phyloP scores from a whole-genome alignment of 2,329 filamentous ascomycete species.

The Helotiales sp. region DNA sequence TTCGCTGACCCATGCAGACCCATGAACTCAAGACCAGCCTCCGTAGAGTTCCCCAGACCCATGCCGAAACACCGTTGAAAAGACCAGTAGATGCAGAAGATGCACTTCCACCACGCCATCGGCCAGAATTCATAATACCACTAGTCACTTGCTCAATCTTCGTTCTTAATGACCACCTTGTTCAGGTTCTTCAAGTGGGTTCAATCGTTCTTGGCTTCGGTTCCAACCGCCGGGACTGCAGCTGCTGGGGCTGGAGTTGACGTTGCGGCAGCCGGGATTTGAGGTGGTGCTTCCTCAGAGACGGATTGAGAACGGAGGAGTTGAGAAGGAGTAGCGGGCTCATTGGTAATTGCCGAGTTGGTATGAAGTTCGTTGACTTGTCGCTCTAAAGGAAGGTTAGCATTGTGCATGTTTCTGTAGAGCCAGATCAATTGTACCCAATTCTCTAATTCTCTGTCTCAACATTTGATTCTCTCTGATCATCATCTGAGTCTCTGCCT shows the following conservation, averaged over 20 bases:
- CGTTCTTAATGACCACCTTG: too few relatives aligned
- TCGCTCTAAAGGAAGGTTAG: slow-evolving; percentile 36
- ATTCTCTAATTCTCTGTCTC: slow-evolving; percentile 72
- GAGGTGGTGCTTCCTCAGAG: slow-evolving; percentile 32
- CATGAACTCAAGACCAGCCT: background rate
- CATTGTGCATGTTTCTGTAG: background rate
- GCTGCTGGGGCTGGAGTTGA: background rate
- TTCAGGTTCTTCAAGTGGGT: too few relatives aligned
- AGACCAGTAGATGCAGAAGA: background rate
- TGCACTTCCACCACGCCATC: background rate
- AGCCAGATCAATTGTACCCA: slow-evolving; percentile 56
- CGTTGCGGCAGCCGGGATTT: background rate
- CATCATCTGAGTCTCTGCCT: slow-evolving; percentile 80
- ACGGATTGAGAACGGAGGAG: slow-evolving; percentile 40
- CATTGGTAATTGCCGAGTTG: slow-evolving; percentile 41
- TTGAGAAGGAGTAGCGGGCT: slow-evolving; percentile 41
- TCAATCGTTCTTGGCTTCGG: slow-evolving; percentile 16
- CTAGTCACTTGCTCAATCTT: background rate
- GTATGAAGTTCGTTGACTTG: slow-evolving; percentile 39
- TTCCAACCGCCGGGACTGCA: background rate
- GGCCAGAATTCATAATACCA: background rate
- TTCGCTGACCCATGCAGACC: background rate
- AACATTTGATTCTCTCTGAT: slow-evolving; percentile 84
- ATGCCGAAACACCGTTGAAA: background rate
- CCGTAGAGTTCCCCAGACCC: background rate